Evolutionary conservation across 805 yeast genomes (phyloP).

Genomic region (Kazachstania africana): DNA sequence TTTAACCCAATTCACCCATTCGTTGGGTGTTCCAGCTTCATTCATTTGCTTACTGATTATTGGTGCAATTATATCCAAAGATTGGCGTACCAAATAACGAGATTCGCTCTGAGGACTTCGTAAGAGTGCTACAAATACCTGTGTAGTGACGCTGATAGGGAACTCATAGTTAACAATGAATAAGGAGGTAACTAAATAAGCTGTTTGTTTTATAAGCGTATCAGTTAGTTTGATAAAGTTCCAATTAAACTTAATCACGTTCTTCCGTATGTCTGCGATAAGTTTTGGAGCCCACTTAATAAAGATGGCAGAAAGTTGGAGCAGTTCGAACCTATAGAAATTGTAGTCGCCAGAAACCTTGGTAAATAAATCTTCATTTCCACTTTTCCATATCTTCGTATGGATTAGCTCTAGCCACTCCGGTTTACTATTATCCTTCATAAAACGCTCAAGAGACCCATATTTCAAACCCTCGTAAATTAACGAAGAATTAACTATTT

Average conservation of each 20-base stretch:
- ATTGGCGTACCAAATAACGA: constrained; percentile 70
- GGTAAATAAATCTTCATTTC: constrained; percentile 34
- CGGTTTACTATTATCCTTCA: constrained; percentile 26
- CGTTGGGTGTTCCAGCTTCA: constrained; percentile 34
- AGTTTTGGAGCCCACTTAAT: constrained; percentile 54
- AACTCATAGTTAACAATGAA: constrained; percentile 84
- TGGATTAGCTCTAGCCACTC: constrained; percentile 58
- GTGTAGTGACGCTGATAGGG: constrained; percentile 78
- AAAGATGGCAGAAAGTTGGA: constrained; percentile 71
- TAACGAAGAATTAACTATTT: constrained; percentile 54
- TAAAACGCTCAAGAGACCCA: constrained; percentile 37
- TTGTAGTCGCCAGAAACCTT: constrained; percentile 62
- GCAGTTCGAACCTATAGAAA: constrained; percentile 58
- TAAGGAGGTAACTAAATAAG: constrained; percentile 76
- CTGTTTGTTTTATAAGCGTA: constrained; percentile 78
- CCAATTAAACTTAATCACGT: constrained; percentile 91
- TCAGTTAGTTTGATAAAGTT: constrained; percentile 83
- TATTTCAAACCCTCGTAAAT: constrained; percentile 44
- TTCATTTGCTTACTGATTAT: constrained; percentile 61
- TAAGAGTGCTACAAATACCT: constrained; percentile 80
- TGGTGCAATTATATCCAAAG: constrained; percentile 80
- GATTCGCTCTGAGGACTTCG: constrained; percentile 81
- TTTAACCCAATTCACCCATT: constrained; percentile 93
- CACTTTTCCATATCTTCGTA: constrained; percentile 59
- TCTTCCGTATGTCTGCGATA: constrained; percentile 57